These are phyloP conservation scores for Pisolithus tinctorius DNA, from an alignment of 768 basidiomycete genomes.

Conservation along the genomic window DNA sequence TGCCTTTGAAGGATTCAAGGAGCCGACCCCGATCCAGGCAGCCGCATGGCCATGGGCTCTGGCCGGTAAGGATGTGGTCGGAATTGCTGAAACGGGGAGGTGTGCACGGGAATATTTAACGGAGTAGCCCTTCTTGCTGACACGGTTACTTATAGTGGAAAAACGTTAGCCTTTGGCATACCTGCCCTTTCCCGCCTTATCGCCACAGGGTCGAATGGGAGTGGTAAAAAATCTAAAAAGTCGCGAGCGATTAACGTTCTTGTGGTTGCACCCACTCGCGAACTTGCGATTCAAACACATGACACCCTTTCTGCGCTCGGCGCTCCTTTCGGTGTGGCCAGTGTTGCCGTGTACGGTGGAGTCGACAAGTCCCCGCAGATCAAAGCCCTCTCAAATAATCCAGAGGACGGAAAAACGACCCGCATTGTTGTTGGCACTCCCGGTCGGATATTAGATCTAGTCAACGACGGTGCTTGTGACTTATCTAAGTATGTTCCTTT, in stretches of 20 bases:
- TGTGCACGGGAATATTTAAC: constrained; percentile 18
- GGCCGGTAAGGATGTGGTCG: constrained; percentile 79
- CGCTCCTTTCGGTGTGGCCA: constrained; percentile 64
- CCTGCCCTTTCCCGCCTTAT: constrained; percentile 75
- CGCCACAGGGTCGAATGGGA: constrained; percentile 19
- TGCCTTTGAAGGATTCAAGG: constrained; percentile 66
- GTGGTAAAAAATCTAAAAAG: constrained; percentile 24
- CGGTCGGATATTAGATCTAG: constrained; percentile 87
- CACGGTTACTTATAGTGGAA: constrained; percentile 52
- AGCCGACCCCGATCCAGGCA: constrained; percentile 93
- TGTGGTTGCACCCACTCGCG: constrained; percentile 91
- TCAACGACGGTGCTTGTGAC: constrained; percentile 80
- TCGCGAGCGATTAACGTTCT: constrained; percentile 50
- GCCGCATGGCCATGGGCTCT: constrained; percentile 91
- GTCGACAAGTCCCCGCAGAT: constrained; percentile 84
- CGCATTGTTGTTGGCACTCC: constrained; percentile 93
- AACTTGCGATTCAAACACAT: constrained; percentile 93
- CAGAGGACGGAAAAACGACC: constrained; percentile 45
- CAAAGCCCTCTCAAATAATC: constrained; percentile 51
- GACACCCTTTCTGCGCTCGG: constrained; percentile 73
- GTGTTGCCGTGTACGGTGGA: constrained; percentile 93
- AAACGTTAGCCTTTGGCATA: constrained; percentile 93
- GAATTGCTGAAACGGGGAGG: constrained; percentile 96
- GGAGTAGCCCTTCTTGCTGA: background rate
- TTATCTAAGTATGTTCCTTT: constrained; percentile 53